Conservation (phyloP, 192 early-diverging fungal species). For the Coemansia guatemalensis region DNA sequence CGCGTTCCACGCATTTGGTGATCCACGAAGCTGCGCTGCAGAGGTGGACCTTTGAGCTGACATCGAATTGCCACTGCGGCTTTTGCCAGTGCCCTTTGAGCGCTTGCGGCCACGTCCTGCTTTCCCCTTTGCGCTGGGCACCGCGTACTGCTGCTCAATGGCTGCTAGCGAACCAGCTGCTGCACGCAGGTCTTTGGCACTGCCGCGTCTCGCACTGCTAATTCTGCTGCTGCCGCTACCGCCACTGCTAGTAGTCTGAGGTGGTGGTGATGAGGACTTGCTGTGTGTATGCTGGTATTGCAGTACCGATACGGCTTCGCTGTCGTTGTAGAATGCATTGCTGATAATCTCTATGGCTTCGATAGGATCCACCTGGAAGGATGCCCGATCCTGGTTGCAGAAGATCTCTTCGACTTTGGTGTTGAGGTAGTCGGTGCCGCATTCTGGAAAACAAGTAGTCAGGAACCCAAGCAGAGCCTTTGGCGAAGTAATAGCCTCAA, state of each 20-base stretch:
- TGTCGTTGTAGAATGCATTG: constrained; percentile 46
- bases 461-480: constrained; percentile 34
- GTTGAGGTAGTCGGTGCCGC: constrained; percentile 34
- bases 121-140: constrained; percentile 12
- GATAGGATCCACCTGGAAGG: constrained; percentile 38
- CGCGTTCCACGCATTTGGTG: constrained; percentile 39
- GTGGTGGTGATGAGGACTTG: too few relatives aligned
- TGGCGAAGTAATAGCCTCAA: constrained; percentile 35
- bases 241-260: too few relatives aligned
- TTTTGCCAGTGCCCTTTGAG: background rate
- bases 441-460: constrained; percentile 45
- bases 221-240: too few relatives aligned
- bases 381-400: background rate
- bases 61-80: background rate
- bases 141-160: constrained; percentile 35
- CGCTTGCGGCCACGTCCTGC: constrained; percentile 5
- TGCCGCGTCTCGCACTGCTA: too few relatives aligned
- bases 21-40: too few relatives aligned
- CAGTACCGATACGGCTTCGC: constrained; percentile 31
- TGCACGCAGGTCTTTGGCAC: too few relatives aligned
- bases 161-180: constrained; percentile 13
- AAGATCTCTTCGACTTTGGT: constrained; percentile 30
- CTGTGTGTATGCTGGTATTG: constrained; percentile 15
- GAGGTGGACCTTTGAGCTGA: too few relatives aligned
- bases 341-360: constrained; percentile 48